Evolutionary conservation across 1,284 basidiomycete genomes (phyloP).

Genomic region (Heterobasidion parviporum): DNA sequence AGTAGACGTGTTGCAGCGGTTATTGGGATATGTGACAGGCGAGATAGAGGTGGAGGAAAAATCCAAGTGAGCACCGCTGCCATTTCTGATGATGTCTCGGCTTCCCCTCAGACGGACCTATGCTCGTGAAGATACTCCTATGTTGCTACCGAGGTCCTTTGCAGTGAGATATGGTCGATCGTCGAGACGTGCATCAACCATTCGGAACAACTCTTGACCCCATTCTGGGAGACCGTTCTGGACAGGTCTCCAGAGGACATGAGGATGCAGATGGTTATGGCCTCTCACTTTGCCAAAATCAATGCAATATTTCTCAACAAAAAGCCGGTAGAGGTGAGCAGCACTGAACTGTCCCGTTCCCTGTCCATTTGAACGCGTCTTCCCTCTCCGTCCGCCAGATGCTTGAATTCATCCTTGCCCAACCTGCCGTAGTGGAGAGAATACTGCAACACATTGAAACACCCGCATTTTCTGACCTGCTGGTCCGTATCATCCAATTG

Average conservation of each 20-base stretch:
- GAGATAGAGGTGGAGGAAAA: constrained; percentile 73
- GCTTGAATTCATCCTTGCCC: constrained; percentile 83
- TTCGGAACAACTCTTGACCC: constrained; percentile 60
- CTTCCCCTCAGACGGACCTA: neutral
- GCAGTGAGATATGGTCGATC: constrained; percentile 93
- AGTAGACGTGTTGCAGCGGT: constrained; percentile 69
- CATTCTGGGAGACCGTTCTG: constrained; percentile 93
- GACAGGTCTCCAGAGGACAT: constrained; percentile 73
- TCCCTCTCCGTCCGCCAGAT: constrained; percentile 49
- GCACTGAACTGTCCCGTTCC: neutral
- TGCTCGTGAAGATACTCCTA: constrained; percentile 75
- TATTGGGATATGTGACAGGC: constrained; percentile 81
- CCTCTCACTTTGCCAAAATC: constrained; percentile 83
- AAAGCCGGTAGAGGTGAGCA: constrained; percentile 77
- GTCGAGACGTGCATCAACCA: constrained; percentile 83
- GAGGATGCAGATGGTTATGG: constrained; percentile 68
- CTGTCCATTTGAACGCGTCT: constrained; percentile 22
- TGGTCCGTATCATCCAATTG: constrained; percentile 87
- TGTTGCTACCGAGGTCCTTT: constrained; percentile 92
- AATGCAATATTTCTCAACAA: constrained; percentile 82
- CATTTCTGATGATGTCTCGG: constrained; percentile 3
- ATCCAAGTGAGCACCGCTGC: constrained; percentile 56
- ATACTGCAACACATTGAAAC: constrained; percentile 84
- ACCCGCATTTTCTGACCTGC: constrained; percentile 86
- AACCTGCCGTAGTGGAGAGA: constrained; percentile 79